phyloP scores from a whole-genome alignment of 2,329 filamentous ascomycete species.

The Myriosclerotinia curreyana region DNA sequence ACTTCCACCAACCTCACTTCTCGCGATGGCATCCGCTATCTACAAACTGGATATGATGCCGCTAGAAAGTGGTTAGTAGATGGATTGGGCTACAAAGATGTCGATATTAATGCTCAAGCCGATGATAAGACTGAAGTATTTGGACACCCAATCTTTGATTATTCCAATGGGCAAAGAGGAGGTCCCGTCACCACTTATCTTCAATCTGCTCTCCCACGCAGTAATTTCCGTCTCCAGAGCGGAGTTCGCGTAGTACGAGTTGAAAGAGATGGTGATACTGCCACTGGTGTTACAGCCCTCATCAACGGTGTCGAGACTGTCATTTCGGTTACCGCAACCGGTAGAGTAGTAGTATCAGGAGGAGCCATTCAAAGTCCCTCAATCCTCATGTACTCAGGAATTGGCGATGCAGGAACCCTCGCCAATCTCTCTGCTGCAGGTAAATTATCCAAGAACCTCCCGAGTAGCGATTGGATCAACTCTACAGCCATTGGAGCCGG shows the following conservation, averaged over 20 bases:
- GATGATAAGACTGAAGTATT: slow-evolving; percentile 49
- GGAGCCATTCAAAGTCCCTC: slow-evolving; percentile 52
- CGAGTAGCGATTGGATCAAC: slow-evolving; percentile 46
- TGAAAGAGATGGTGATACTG: slow-evolving; percentile 42
- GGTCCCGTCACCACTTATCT: slow-evolving; percentile 51
- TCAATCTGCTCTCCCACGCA: slow-evolving; percentile 44
- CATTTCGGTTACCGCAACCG: slow-evolving; percentile 28
- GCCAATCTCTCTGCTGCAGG: slow-evolving; percentile 40
- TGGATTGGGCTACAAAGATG: slow-evolving; percentile 47
- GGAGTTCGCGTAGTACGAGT: slow-evolving; percentile 47
- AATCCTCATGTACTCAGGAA: slow-evolving; percentile 51
- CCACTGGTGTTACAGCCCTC: slow-evolving; percentile 44
- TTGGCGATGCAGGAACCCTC: slow-evolving; percentile 42
- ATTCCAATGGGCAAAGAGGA: slow-evolving; percentile 49
- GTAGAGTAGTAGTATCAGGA: slow-evolving; percentile 47
- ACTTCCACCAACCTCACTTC: slow-evolving; percentile 47
- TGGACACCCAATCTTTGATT: slow-evolving; percentile 49
- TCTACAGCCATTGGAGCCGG: slow-evolving; percentile 49
- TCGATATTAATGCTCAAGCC: slow-evolving; percentile 47
- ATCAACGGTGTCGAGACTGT: slow-evolving; percentile 36
- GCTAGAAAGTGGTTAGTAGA: slow-evolving; percentile 51
- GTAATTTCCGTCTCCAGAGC: slow-evolving; percentile 47
- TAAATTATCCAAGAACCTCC: slow-evolving; percentile 39
- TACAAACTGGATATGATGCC: slow-evolving; percentile 48
- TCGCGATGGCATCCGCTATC: slow-evolving; percentile 45